Evolutionary conservation across 1,284 basidiomycete genomes (phyloP).

Genomic region (Ganoderma resinaceum): DNA sequence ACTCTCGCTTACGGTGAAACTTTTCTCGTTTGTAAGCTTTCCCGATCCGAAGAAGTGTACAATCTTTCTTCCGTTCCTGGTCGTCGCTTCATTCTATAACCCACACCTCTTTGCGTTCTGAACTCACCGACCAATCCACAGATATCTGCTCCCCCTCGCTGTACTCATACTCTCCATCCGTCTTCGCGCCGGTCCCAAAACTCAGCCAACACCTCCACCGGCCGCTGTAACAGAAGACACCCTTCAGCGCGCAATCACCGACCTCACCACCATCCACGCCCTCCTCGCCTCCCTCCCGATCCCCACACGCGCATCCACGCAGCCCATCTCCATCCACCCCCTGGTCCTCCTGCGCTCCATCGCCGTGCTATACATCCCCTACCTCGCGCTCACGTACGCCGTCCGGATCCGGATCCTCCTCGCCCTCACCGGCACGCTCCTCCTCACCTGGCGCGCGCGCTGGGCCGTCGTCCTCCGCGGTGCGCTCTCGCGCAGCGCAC

Average conservation of each 20-base stretch:
- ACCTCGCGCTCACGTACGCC: conserved; percentile 60
- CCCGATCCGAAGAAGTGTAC: too few species aligned
- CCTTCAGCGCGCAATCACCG: conserved; percentile 61
- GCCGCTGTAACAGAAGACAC: conserved; percentile 68
- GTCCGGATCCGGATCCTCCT: conserved; percentile 66
- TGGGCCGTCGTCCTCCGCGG: conserved; percentile 63
- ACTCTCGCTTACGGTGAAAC: too few species aligned
- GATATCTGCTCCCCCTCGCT: conserved; percentile 54
- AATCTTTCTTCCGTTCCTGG: too few species aligned
- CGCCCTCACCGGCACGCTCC: conserved; percentile 62
- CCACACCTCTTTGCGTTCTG: neutral
- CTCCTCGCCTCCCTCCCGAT: conserved; percentile 48
- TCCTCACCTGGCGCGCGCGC: conserved; percentile 70
- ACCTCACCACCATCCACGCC: conserved; percentile 62
- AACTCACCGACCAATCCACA: conserved; percentile 20
- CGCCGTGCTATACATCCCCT: conserved; percentile 62
- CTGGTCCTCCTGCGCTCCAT: conserved; percentile 53
- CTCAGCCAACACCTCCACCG: conserved; percentile 38
- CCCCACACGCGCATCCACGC: conserved; percentile 23
- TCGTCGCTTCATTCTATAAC: too few species aligned
- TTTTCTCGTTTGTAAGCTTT: too few species aligned
- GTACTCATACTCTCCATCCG: conserved; percentile 44
- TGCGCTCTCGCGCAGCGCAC: conserved; percentile 68
- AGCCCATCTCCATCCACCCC: conserved; percentile 37
- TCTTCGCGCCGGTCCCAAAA: conserved; percentile 39